Evolutionary conservation across 2,329 filamentous ascomycete species (phyloP).

Genomic region (Epichloe baconii): DNA sequence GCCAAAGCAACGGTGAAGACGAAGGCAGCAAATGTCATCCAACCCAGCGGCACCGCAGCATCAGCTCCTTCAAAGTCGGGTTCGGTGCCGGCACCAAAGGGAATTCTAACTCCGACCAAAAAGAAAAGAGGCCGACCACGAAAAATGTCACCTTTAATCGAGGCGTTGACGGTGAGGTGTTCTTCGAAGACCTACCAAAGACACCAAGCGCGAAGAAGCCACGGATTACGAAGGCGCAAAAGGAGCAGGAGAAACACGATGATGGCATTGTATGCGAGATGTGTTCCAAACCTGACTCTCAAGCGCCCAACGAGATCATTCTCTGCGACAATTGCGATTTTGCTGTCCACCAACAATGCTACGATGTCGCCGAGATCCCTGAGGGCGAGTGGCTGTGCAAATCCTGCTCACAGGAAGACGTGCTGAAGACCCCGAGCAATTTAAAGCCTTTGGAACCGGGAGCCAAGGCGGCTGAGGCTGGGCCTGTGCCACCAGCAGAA

Average conservation of each 20-base stretch:
- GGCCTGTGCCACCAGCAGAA: slow-evolving; percentile 12
- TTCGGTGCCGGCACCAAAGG: slow-evolving; percentile 27
- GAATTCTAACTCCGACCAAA: slow-evolving; percentile 40
- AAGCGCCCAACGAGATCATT: slow-evolving; percentile 46
- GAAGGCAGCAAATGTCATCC: background rate
- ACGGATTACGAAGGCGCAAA: slow-evolving; percentile 14
- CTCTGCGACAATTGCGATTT: slow-evolving; percentile 52
- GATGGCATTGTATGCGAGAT: slow-evolving; percentile 46
- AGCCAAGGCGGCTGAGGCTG: slow-evolving; percentile 9
- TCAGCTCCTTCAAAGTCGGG: slow-evolving; percentile 1
- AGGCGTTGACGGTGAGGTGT: slow-evolving; percentile 29
- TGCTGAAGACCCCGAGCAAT: slow-evolving; percentile 17
- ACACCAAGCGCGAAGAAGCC: slow-evolving; percentile 18
- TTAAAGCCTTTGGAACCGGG: slow-evolving; percentile 10
- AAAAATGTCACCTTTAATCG: slow-evolving; percentile 40
- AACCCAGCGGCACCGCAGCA: background rate
- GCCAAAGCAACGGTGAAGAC: background rate
- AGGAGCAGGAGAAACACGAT: slow-evolving; percentile 24
- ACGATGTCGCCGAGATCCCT: slow-evolving; percentile 42
- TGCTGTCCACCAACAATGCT: slow-evolving; percentile 49
- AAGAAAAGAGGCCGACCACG: slow-evolving; percentile 27
- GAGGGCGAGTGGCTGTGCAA: slow-evolving; percentile 52
- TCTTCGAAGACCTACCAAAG: slow-evolving; percentile 38
- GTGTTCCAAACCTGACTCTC: slow-evolving; percentile 43
- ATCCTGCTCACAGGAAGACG: slow-evolving; percentile 38